Percentiles rank a stretch among this genome's conserved stretches.
Conservation (phyloP, 2,329 filamentous ascomycete species). For the Neopestalotiopsis rosae region DNA sequence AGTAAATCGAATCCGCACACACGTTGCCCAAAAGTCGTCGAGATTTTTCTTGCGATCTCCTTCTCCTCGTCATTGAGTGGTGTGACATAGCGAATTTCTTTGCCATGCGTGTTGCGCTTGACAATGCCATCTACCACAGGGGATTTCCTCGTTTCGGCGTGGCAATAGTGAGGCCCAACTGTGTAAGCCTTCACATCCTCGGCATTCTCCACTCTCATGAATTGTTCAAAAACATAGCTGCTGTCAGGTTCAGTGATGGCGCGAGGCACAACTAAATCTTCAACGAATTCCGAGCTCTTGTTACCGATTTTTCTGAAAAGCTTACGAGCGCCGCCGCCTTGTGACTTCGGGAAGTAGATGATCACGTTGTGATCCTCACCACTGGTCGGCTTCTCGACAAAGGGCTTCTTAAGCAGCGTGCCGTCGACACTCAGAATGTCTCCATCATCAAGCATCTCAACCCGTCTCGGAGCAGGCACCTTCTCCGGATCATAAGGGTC, state of each 20-base stretch:
- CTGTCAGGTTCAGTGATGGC: constrained; percentile 80
- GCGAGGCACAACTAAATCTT: constrained; percentile 75
- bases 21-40: constrained; percentile 88
- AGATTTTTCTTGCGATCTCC: constrained; percentile 87
- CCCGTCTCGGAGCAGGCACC: constrained; percentile 60
- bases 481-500: constrained; percentile 72
- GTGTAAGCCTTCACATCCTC: constrained; percentile 99
- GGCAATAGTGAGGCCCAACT: constrained; percentile 89
- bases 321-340: constrained; percentile 87
- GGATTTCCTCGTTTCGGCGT: constrained; percentile 96
- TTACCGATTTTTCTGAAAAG: constrained; percentile 98
- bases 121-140: constrained; percentile 97
- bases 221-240: constrained; percentile 97
- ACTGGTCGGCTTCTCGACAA: constrained; percentile 98
- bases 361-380: constrained; percentile 99
- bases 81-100: constrained; percentile 95
- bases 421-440: constrained; percentile 91
- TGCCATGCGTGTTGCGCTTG: constrained; percentile 93
- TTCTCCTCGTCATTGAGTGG: constrained; percentile 80
- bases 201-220: constrained; percentile 93
- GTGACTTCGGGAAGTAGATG: constrained; percentile 90
- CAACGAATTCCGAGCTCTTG: constrained; percentile 95
- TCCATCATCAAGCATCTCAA: constrained; percentile 88
- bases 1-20: constrained; percentile 97
- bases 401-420: constrained; percentile 81